Evolutionary conservation across 2,329 filamentous ascomycete genomes (phyloP).

Genomic region (Botryotinia narcissicola): DNA sequence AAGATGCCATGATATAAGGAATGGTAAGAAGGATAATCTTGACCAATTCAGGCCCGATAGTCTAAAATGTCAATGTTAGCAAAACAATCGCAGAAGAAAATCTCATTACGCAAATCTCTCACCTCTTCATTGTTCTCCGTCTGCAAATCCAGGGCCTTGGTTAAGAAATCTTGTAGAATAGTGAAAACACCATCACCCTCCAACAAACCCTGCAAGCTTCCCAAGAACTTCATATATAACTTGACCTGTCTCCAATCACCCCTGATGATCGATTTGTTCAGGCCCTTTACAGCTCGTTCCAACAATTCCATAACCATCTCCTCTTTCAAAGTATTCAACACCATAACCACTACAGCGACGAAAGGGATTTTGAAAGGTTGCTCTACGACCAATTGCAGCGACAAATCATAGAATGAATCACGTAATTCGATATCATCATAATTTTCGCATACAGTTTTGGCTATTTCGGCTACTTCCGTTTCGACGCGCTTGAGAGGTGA

Average conservation of each 20-base stretch:
- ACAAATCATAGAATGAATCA: constrained; percentile 68
- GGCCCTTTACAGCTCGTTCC: constrained; percentile 55
- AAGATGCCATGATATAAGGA: constrained; percentile 79
- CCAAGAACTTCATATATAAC: constrained; percentile 82
- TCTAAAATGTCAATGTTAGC: constrained; percentile 42
- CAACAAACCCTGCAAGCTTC: constrained; percentile 76
- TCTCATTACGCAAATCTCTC: constrained; percentile 42
- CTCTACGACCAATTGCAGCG: constrained; percentile 75
- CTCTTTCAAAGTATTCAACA: constrained; percentile 73
- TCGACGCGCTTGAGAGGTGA: constrained; percentile 74
- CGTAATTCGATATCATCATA: constrained; percentile 81
- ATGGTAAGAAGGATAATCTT: constrained; percentile 96
- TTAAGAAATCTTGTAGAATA: constrained; percentile 85
- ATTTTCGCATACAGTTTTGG: constrained; percentile 75
- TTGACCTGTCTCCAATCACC: constrained; percentile 92
- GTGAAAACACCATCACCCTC: constrained; percentile 84
- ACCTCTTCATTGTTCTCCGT: constrained; percentile 92
- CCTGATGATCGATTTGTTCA: constrained; percentile 64
- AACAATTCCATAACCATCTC: constrained; percentile 73
- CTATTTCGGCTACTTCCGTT: constrained; percentile 73
- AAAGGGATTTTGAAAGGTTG: constrained; percentile 99
- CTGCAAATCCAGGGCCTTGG: constrained; percentile 86
- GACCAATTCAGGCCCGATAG: constrained; percentile 79
- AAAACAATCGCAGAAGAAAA: constrained; percentile 20
- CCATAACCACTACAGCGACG: constrained; percentile 76